A percentile compares a stretch with the other conserved stretches of the same genome.
Conservation (phyloP, 192 early-diverging fungal species). For the Coemansia sp. region DNA sequence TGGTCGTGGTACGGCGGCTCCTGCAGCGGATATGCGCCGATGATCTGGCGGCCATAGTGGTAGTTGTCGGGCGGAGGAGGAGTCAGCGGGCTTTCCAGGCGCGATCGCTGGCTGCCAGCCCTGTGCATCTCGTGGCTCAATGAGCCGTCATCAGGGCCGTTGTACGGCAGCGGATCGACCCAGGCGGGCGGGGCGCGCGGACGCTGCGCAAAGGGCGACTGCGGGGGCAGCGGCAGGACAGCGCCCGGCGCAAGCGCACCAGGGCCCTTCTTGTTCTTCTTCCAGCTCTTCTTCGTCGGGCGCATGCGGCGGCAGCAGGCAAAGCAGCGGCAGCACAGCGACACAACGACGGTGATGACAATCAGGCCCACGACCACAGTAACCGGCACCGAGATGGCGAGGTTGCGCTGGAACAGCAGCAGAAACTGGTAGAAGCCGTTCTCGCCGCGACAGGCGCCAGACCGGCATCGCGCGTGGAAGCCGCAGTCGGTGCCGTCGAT, state of each 20-base stretch:
- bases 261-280: neutral
- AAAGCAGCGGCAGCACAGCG: slow-evolving; percentile 51
- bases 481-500: slow-evolving; percentile 75
- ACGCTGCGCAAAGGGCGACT: neutral
- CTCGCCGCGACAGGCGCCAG: slow-evolving; percentile 66
- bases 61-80: neutral
- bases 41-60: too few relatives aligned
- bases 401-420: slow-evolving; percentile 57
- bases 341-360: slow-evolving; percentile 27
- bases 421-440: slow-evolving; percentile 58
- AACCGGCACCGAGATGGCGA: slow-evolving; percentile 56
- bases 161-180: slow-evolving; percentile 33
- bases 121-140: too few relatives aligned
- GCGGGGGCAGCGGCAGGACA: slow-evolving; percentile 6
- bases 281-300: too few relatives aligned
- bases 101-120: neutral
- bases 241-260: neutral
- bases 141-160: slow-evolving; percentile 16
- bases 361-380: slow-evolving; percentile 49
- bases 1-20: neutral
- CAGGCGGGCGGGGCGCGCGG: slow-evolving; percentile 9
- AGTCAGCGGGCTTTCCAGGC: slow-evolving; percentile 2
- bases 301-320: slow-evolving; percentile 38
- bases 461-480: slow-evolving; percentile 55
- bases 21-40: neutral